These are phyloP conservation scores for Pelargonium citronellum DNA, from an alignment of 441 rosid genomes.

Conservation along the genomic window DNA sequence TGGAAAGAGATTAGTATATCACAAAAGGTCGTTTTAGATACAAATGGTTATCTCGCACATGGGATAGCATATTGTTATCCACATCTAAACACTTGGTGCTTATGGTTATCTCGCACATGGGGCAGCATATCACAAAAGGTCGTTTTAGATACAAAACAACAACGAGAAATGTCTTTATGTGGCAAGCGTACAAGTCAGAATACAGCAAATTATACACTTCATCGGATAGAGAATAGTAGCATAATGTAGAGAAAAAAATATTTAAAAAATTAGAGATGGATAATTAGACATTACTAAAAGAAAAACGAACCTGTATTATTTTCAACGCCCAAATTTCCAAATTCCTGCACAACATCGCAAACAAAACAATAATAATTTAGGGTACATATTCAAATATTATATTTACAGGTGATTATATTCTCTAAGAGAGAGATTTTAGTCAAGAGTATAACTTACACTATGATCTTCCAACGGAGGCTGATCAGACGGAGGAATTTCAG, in stretches of 20 bases:
- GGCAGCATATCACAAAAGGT: too few relatives aligned
- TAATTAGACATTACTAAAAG: conserved; percentile 12
- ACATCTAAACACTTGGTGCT: neutral
- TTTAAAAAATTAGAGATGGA: neutral
- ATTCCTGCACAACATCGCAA: conserved; percentile 50
- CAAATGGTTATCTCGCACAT: too few relatives aligned
- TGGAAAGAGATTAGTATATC: neutral
- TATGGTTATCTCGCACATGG: too few relatives aligned
- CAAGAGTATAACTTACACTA: conserved; percentile 41
- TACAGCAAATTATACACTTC: neutral
- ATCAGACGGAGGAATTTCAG: conserved; percentile 30
- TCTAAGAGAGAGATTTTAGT: conserved; percentile 4
- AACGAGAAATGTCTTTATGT: neutral
- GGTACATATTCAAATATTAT: too few relatives aligned
- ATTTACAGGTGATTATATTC: too few relatives aligned
- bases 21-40: too few relatives aligned
- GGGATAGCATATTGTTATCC: neutral
- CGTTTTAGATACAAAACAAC: neutral
- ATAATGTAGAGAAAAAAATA: neutral
- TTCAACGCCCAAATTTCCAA: conserved; percentile 38
- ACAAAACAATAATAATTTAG: conserved; percentile 1
- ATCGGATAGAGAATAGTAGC: neutral
- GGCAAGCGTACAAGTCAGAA: neutral
- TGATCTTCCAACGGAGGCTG: conserved; percentile 30
- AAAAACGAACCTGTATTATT: conserved; percentile 73